phyloP scores from a whole-genome alignment of 257 asterid genomes.

The Osmanthus fragrans region DNA sequence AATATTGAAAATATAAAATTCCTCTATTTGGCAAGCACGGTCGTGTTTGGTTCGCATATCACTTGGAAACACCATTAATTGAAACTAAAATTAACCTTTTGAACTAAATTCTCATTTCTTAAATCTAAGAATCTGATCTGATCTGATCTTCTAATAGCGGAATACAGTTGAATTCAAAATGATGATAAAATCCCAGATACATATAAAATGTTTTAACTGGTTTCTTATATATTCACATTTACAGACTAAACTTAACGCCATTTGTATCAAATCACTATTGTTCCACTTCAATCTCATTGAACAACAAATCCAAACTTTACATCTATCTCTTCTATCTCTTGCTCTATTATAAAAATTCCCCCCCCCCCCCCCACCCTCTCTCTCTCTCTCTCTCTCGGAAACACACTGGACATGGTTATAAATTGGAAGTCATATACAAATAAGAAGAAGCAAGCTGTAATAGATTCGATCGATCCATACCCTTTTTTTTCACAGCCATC shows the following conservation, averaged over 20 bases:
- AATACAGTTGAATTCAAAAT: background rate
- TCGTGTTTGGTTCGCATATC: background rate
- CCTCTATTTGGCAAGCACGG: background rate
- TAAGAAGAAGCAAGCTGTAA: background rate
- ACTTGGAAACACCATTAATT: background rate
- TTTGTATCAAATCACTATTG: background rate
- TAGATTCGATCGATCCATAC: background rate
- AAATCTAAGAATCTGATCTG: background rate
- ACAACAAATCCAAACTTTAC: background rate
- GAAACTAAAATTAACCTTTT: background rate
- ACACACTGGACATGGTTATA: background rate
- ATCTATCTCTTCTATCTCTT: slow-evolving; percentile 7
- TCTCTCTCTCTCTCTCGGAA: too few relatives aligned
- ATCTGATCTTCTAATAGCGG: background rate
- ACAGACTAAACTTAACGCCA: background rate
- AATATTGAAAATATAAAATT: background rate
- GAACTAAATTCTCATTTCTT: background rate
- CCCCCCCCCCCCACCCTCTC: background rate
- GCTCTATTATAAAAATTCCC: background rate
- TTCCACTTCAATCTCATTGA: background rate
- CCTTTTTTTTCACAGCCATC: background rate
- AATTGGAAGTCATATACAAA: background rate
- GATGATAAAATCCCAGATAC: background rate
- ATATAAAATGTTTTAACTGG: background rate
- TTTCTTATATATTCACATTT: background rate